These are phyloP conservation scores for Peronospora belbahrii DNA, from an alignment of 352 stramenopile genomes.

Conservation along the genomic window DNA sequence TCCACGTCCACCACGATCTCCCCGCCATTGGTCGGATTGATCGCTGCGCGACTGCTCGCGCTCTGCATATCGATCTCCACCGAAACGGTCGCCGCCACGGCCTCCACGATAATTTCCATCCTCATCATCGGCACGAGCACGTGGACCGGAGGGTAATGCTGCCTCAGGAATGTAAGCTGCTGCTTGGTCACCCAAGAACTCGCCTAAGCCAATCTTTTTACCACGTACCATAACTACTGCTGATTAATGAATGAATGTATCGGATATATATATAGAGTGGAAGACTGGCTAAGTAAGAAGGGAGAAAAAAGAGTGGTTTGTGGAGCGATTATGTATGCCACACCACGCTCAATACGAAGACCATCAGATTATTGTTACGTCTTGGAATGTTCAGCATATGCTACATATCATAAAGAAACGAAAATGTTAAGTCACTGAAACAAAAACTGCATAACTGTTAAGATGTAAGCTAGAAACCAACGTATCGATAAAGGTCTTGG, in stretches of 20 bases:
- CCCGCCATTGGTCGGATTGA: conserved; percentile 45
- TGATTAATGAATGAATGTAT: background rate
- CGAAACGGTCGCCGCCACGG: conserved; percentile 32
- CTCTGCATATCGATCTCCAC: conserved; percentile 31
- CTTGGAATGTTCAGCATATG: too few relatives aligned
- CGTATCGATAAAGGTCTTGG: too few relatives aligned
- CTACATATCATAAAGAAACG: too few relatives aligned
- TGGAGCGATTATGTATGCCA: conserved; percentile 4
- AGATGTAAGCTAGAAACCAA: too few relatives aligned
- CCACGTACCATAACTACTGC: conserved; percentile 32
- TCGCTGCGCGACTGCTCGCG: conserved; percentile 42
- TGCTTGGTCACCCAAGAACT: conserved; percentile 66
- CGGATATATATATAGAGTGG: conserved; percentile 5
- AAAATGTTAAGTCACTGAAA: too few relatives aligned
- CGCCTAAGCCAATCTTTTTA: conserved; percentile 67
- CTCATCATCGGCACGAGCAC: conserved; percentile 39
- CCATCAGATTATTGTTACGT: too few relatives aligned
- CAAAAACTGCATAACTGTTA: too few relatives aligned
- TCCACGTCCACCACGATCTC: conserved; percentile 24
- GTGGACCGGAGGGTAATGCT: conserved; percentile 49
- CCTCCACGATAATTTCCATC: conserved; percentile 41
- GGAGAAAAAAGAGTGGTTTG: conserved; percentile 13
- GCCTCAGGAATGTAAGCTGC: conserved; percentile 51
- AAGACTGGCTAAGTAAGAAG: background rate
- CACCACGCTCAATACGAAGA: background rate